Evolutionary conservation across 1,139 yeast genomes (phyloP).

Genomic region (Meyerozyma smithsonii): DNA sequence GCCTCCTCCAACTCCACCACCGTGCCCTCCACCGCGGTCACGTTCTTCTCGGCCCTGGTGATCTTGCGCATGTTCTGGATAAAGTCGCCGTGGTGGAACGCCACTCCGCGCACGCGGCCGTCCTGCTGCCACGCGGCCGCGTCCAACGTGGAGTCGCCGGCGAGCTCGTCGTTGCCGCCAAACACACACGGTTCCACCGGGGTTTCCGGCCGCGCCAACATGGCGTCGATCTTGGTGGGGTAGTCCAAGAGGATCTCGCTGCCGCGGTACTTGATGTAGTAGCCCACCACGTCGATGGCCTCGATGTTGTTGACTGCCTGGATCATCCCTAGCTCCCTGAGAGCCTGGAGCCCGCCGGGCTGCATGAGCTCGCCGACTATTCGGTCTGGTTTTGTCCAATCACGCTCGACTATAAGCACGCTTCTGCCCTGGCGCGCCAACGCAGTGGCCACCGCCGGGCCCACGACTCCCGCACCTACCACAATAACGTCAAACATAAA

Average conservation of each 20-base stretch:
- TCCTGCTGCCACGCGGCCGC: conserved; percentile 54
- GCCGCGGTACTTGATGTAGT: conserved; percentile 66
- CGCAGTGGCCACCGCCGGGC: conserved; percentile 89
- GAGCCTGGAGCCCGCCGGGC: conserved; percentile 87
- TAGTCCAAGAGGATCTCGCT: conserved; percentile 59
- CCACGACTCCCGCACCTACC: conserved; percentile 94
- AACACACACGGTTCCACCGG: conserved; percentile 53
- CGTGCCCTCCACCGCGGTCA: conserved; percentile 76
- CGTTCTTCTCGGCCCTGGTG: conserved; percentile 64
- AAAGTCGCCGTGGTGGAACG: conserved; percentile 91
- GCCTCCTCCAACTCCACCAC: conserved; percentile 57
- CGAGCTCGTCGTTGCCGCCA: conserved; percentile 52
- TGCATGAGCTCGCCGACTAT: conserved; percentile 96
- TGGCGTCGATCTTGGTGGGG: conserved; percentile 55
- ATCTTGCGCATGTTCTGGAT: conserved; percentile 70
- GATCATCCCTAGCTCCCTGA: conserved; percentile 75
- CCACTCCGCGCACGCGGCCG: conserved; percentile 67
- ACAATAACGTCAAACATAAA: conserved; percentile 56
- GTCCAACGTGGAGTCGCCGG: conserved; percentile 45
- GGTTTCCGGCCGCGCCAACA: conserved; percentile 35
- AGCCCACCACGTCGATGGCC: conserved; percentile 76
- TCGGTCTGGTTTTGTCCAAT: conserved; percentile 88
- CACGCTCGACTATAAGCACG: conserved; percentile 76
- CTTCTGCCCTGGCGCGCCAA: conserved; percentile 85
- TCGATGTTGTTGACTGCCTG: conserved; percentile 76